phyloP scores from a whole-genome alignment of 768 basidiomycete species.

The Tricholoma terreum region DNA sequence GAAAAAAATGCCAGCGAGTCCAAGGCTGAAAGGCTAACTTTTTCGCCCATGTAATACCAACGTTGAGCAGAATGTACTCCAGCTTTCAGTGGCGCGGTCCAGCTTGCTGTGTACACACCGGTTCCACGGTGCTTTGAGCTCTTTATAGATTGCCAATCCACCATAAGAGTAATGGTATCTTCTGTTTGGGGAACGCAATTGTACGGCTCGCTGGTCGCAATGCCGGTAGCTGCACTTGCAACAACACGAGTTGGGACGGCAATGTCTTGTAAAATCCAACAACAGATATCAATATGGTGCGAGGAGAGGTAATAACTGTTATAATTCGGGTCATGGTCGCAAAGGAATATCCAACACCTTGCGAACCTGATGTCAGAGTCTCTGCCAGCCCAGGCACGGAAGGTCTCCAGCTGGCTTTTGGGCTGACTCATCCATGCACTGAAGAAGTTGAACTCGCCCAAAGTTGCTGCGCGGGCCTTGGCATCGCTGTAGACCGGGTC shows the following conservation, averaged over 20 bases:
- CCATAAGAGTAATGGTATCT: constrained; percentile 92
- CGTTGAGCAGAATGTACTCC: constrained; percentile 91
- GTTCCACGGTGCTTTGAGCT: constrained; percentile 78
- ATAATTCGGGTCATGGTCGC: constrained; percentile 7
- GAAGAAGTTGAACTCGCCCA: constrained; percentile 96
- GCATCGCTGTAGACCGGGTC: constrained; percentile 95
- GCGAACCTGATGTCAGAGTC: constrained; percentile 85
- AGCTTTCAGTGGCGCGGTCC: constrained; percentile 88
- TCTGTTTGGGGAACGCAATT: constrained; percentile 85
- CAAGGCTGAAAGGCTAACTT: constrained; percentile 40
- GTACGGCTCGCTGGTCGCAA: constrained; percentile 86
- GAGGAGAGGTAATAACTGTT: constrained; percentile 91
- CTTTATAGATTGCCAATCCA: constrained; percentile 85
- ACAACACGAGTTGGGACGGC: constrained; percentile 83
- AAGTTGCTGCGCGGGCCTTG: constrained; percentile 64
- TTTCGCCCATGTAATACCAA: constrained; percentile 95
- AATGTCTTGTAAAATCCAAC: constrained; percentile 77
- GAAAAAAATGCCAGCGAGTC: constrained; percentile 1
- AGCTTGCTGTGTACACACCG: constrained; percentile 89
- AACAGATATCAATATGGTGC: constrained; percentile 89
- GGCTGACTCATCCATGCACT: constrained; percentile 98
- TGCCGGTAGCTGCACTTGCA: constrained; percentile 87
- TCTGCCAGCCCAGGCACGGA: constrained; percentile 93
- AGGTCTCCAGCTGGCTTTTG: constrained; percentile 91
- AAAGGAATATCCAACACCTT: neutral